Evolutionary conservation across 2,329 filamentous ascomycete species (phyloP), one percentile per base, ranked within the genome.

Genomic region (Exophiala xenobiotica): DNA sequence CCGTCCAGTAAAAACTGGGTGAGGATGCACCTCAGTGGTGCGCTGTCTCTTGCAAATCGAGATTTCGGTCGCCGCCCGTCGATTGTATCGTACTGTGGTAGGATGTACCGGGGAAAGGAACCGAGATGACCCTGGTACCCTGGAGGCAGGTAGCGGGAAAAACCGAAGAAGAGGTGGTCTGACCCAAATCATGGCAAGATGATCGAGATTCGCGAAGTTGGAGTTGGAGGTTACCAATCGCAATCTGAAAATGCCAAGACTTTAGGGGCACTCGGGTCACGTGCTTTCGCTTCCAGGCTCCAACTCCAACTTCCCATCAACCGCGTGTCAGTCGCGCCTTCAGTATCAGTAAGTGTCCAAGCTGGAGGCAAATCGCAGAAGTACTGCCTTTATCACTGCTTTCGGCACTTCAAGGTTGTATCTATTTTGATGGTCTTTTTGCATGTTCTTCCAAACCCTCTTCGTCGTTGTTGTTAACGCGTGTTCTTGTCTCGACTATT

Each of bases 121-220:
- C n/a, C 31, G 31, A 35, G 31, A 35, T 16, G n/a, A 16, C 12
- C 31, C 31, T 16, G 5, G 12, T 4, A 14, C 31, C 3, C 31
- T 35, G 31, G 31, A 3, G 18, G 31, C 31, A 35, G 31, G 18
- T 16, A 35, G 31, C 31, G 31, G 18, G n/a, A 35, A 35, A 35
- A 14, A 35, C n/a, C 11, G 27, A 8, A 35, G 31, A 16, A 16
- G n/a, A 16, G n/a, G 31, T 35, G 31, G 31, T 35, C 31, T 35
- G 31, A 35, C n/a, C 4, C 27, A 31, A 31, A n/a, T 31, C 8
- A n/a, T 31, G 27, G 27, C 31, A 16, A 14, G n/a, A 16, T 6
- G 31, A 35, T 35, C 31, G 31, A 35, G 31, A 35, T 35, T 35
- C 31, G 18, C 31, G n/a, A n/a, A n/a, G n/a, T n/a, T n/a, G n/a